Evolutionary conservation across 805 yeast genomes (phyloP).

Genomic region (Spathaspora sp.): DNA sequence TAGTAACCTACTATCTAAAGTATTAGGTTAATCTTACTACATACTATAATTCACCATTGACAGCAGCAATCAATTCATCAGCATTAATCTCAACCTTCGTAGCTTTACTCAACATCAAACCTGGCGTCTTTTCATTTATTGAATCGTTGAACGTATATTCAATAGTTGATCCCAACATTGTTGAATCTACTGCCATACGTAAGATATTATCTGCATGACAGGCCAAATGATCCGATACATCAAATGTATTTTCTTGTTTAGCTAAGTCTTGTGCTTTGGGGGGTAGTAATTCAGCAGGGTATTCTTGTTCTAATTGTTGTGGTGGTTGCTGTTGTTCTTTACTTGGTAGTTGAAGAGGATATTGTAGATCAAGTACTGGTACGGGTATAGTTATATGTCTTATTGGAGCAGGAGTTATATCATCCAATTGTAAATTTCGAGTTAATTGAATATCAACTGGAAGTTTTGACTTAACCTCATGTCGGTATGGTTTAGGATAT

Average conservation of each 20-base stretch:
- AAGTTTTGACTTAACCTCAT: not conserved
- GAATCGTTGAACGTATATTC: slow-evolving; percentile 21
- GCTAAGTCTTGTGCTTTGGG: too few species aligned
- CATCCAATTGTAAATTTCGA: not conserved
- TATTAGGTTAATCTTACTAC: not conserved
- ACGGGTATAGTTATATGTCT: not conserved
- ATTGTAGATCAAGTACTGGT: not conserved
- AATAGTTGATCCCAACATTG: slow-evolving; percentile 38
- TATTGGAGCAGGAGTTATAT: not conserved
- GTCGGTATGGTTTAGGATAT: not conserved
- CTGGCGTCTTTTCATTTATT: slow-evolving; percentile 1
- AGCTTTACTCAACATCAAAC: slow-evolving; percentile 12
- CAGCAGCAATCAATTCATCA: slow-evolving; percentile 32
- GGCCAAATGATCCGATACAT: slow-evolving; percentile 32
- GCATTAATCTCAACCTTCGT: slow-evolving; percentile 33
- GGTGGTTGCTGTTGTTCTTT: not conserved
- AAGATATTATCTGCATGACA: slow-evolving; percentile 45
- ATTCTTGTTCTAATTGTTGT: not conserved
- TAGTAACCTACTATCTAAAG: too few species aligned
- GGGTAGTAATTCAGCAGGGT: not conserved
- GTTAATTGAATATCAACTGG: not conserved
- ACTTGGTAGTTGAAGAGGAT: not conserved
- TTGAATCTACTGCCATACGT: slow-evolving; percentile 46
- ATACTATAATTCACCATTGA: slow-evolving; percentile 9
- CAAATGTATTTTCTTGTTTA: slow-evolving; percentile 19